Evolutionary conservation across 1,284 basidiomycete genomes (phyloP), one percentile per base, ranked within the genome.

Genomic region (Ceratobasidium sp.): DNA sequence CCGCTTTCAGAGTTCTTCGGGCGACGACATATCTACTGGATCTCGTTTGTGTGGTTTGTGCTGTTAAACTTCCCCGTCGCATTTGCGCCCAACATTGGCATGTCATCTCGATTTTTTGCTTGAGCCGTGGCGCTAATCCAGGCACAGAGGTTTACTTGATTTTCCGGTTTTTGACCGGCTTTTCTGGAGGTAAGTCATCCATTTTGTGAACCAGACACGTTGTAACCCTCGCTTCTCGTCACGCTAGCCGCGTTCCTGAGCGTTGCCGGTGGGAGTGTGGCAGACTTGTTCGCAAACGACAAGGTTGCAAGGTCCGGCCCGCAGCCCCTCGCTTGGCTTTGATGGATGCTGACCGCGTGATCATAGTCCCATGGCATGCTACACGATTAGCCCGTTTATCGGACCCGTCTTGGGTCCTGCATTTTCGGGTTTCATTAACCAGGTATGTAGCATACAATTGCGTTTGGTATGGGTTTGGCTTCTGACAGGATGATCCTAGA

Each of bases 31-130:
- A 82, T 89, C 11, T 89, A 88, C 75, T 79, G 81, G 23, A 73
- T 82, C 0, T 87, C 86, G 0, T 88, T 85, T 69, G 63, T 79
- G 0, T 72, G 86, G 2, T 84, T 85, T 74, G 83, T 86, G 77
- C 75, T 85, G 0, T 82, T 89, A 69, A 85, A 86, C 46, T 87
- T 88, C 73, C 88, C 88, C 0, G 86, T 91, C 7, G 87, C 89
- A 0, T 92, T 92, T 74, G 84, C 88, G 7, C 86, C 86, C 1
- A 83, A 88, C 74, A 82, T 86, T 23, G 81, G 87, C 86, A 67
- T 62, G 83, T 76, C 70, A 76, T 54, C 18, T 72, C 77, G 60
- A 72, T 25, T 21, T 25, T 21, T n/a, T 21, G 12, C 23, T 77
- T 61, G 25, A 7, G 12, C 3, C 36, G n/a, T n/a, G 14, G 16